Conservation (phyloP, 305 asterid species). For the Vinca major region DNA sequence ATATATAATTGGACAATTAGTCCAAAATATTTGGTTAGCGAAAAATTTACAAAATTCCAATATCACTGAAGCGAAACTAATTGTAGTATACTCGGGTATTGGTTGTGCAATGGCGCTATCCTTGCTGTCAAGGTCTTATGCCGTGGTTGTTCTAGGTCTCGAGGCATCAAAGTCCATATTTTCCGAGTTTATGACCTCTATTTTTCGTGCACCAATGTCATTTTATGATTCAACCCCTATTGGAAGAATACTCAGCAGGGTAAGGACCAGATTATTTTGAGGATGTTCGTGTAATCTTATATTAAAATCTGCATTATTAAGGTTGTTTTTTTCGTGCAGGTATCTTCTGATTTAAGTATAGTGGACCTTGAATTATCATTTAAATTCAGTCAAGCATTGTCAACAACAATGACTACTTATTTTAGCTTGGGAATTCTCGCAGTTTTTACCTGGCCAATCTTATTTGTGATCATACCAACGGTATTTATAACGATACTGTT, state of each 20-base stretch:
- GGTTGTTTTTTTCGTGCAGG: constrained; percentile 12
- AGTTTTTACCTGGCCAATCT: constrained; percentile 24
- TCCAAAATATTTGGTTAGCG: constrained; percentile 24
- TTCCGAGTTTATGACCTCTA: constrained; percentile 16
- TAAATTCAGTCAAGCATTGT: constrained; percentile 13
- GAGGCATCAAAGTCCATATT: constrained; percentile 19
- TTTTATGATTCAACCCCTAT: constrained; percentile 32
- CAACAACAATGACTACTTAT: constrained; percentile 21
- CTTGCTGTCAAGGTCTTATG: constrained; percentile 17
- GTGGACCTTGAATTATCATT: constrained; percentile 29
- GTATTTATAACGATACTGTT: constrained; percentile 19
- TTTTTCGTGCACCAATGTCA: constrained; percentile 30
- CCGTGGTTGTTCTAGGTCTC: constrained; percentile 15
- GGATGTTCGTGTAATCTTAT: neutral
- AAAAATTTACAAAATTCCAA: constrained; percentile 9
- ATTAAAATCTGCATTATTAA: neutral
- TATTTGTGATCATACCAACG: constrained; percentile 21
- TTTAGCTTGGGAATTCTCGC: constrained; percentile 27
- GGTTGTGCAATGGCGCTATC: constrained; percentile 16
- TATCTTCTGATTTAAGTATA: constrained; percentile 27
- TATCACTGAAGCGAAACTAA: constrained; percentile 12
- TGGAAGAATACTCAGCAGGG: constrained; percentile 33
- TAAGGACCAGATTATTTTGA: constrained; percentile 6
- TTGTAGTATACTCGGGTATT: constrained; percentile 14
- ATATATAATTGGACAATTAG: constrained; percentile 19